phyloP scores from a whole-genome alignment of 106 monocot genomes.

The Apostasia shenzhenica region DNA sequence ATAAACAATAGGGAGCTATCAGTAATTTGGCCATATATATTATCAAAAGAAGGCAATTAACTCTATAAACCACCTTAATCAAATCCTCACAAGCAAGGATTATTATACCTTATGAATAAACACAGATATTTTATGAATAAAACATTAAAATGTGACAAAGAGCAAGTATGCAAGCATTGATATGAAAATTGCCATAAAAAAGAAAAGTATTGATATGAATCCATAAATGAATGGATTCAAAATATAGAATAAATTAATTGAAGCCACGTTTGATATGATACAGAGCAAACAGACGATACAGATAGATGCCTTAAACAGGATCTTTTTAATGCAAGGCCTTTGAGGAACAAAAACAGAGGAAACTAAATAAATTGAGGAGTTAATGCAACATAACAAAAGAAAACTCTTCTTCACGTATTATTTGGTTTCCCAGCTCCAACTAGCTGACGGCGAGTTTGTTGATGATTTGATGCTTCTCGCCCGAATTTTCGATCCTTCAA shows the following conservation, averaged over 20 bases:
- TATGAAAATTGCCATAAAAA: no score
- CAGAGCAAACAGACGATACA: neutral
- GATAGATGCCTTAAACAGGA: conserved; percentile 1
- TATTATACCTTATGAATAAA: no score
- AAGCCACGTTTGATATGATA: neutral
- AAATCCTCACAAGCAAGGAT: no score
- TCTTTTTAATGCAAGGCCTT: neutral
- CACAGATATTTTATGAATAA: no score
- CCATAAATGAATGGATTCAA: no score
- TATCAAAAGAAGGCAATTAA: no score
- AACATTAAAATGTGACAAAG: no score
- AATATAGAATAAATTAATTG: neutral
- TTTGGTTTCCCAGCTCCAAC: neutral
- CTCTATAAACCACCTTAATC: no score
- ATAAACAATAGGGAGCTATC: no score
- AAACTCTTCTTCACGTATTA: neutral
- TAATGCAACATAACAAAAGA: neutral
- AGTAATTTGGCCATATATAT: no score
- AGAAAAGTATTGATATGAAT: no score
- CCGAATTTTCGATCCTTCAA: neutral
- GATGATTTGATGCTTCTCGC: neutral
- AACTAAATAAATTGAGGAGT: neutral
- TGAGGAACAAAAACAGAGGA: neutral
- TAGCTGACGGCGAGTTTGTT: neutral
- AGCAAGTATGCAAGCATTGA: no score